Base-by-base conservation (phyloP, 805 yeast genomes). In the Metschnikowia anglica region DNA sequence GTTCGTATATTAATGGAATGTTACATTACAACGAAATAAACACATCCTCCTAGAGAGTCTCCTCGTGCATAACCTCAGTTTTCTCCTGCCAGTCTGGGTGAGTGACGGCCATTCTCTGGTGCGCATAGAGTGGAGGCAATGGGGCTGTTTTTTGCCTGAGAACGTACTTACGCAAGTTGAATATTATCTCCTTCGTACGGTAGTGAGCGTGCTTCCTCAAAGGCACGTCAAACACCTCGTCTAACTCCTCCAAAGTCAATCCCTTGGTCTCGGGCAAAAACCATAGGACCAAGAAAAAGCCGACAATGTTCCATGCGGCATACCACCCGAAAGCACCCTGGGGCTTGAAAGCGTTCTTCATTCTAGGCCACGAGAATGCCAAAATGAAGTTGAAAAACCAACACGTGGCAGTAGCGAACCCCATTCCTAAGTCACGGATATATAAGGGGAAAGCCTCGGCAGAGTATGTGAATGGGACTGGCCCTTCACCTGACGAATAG, bases 321-420 rank as follows among this genome's bases (percentile, higher is more conserved):
- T 86, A 88, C 76, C 81, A 88, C 11, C 93, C 89, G 60, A 85
- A 88, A 3, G 95, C 95, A 62, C 96, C 96, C 51, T 83, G 87
- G 2, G 88, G 77, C 43, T 77, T 79, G 66, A 88, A 82, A 0
- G 83, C 81, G 36, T 65, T 73, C 43, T 76, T 62, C 61, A 88
- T 65, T 18, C 86, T 70, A 26, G 95, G 93, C 93, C 93, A 83
- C 7, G 95, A 81, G 49, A 87, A 73, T 16, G 93, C 80, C 48
- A 81, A 67, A 39, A 82, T 66, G 53, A 81, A 81, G 61, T 82
- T 82, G 72, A 82, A 82, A 63, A 82, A 81, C 87, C 87, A 82
- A 60, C 84, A 72, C 15, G 83, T 79, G 16, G 86, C 83, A 23
- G 90, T 81, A 21, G 90, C 91, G 49, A 81, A 70, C 2, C 89